A percentile compares a stretch with the other conserved stretches of the same genome.
Evolutionary conservation across 768 basidiomycete species (phyloP).

Genomic region (Macrocybe gigantea): DNA sequence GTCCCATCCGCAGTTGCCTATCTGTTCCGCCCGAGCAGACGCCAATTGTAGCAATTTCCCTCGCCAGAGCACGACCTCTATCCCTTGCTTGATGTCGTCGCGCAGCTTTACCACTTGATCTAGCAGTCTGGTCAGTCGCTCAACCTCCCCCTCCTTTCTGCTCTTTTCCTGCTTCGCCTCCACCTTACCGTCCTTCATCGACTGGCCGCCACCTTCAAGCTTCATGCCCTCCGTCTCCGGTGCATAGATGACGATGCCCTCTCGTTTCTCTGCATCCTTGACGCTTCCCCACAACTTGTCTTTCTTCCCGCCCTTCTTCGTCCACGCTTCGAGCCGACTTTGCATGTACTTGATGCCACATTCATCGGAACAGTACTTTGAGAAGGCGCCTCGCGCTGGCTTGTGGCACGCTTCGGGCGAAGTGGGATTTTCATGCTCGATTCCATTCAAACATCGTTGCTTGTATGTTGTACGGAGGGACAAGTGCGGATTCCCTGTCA

Average conservation of each 20-base stretch:
- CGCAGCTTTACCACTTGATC: slow-evolving; percentile 53
- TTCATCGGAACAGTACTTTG: slow-evolving; percentile 89
- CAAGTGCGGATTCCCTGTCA: slow-evolving; percentile 52
- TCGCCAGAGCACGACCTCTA: slow-evolving; percentile 68
- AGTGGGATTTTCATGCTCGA: slow-evolving; percentile 54
- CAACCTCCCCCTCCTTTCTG: slow-evolving; percentile 41
- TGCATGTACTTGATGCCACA: slow-evolving; percentile 78
- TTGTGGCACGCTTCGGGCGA: slow-evolving; percentile 71
- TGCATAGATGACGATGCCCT: slow-evolving; percentile 57
- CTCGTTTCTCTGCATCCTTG: slow-evolving; percentile 60
- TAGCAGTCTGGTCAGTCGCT: slow-evolving; percentile 46
- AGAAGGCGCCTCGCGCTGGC: slow-evolving; percentile 75
- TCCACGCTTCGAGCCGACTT: slow-evolving; percentile 54
- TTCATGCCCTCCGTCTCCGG: slow-evolving; percentile 18
- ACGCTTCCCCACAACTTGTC: slow-evolving; percentile 71
- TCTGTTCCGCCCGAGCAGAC: slow-evolving; percentile 54
- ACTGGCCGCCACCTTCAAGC: slow-evolving; percentile 13
- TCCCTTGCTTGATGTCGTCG: slow-evolving; percentile 59
- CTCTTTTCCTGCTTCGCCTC: not conserved
- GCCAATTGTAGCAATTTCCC: slow-evolving; percentile 66
- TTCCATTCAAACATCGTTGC: slow-evolving; percentile 66
- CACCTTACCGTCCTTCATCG: slow-evolving; percentile 36
- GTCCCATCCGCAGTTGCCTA: slow-evolving; percentile 85
- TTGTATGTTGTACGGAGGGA: slow-evolving; percentile 74
- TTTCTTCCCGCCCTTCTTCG: slow-evolving; percentile 55